Conservation (phyloP, 2,329 filamentous ascomycete species). For the Drechslera avenae region DNA sequence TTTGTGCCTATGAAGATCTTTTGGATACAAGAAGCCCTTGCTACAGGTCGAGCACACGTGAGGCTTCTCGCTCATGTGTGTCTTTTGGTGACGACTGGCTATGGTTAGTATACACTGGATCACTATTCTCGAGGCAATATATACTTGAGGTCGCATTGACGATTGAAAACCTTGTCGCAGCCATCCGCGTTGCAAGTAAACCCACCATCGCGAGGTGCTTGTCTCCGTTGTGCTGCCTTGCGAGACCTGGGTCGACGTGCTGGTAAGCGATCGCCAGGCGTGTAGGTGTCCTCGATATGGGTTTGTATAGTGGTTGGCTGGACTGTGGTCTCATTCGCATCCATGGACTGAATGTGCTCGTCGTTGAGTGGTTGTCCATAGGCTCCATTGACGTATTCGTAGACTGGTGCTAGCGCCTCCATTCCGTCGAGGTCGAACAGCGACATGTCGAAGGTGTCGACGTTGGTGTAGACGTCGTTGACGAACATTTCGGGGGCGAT, state of each 20-base stretch:
- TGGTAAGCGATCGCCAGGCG: slow-evolving; percentile 34
- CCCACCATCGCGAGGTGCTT: slow-evolving; percentile 32
- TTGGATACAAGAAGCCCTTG: slow-evolving; percentile 45
- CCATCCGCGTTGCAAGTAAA: slow-evolving; percentile 29
- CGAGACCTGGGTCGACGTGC: slow-evolving; percentile 3
- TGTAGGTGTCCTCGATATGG: slow-evolving; percentile 38
- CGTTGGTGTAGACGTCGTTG: no score
- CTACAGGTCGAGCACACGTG: slow-evolving; percentile 39
- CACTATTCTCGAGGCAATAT: slow-evolving; percentile 9
- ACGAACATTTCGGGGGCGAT: slow-evolving; percentile 3
- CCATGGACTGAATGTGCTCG: slow-evolving; percentile 20
- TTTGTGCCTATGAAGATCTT: slow-evolving; percentile 41
- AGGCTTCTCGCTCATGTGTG: slow-evolving; percentile 37
- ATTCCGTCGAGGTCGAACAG: slow-evolving; percentile 10
- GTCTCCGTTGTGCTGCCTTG: slow-evolving; percentile 25
- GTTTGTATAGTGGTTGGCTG: slow-evolving; percentile 32
- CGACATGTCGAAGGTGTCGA: slow-evolving; percentile 2
- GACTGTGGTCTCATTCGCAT: slow-evolving; percentile 37
- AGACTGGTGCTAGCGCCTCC: slow-evolving; percentile 6
- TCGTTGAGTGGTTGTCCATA: slow-evolving; percentile 13
- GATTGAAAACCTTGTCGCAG: slow-evolving; percentile 38
- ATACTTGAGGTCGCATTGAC: slow-evolving; percentile 45
- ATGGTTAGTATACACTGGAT: slow-evolving; percentile 13
- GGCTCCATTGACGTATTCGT: slow-evolving; percentile 8
- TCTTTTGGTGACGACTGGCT: slow-evolving; percentile 42